phyloP scores from a whole-genome alignment of 1,284 basidiomycete genomes.

The Grifola frondosa region DNA sequence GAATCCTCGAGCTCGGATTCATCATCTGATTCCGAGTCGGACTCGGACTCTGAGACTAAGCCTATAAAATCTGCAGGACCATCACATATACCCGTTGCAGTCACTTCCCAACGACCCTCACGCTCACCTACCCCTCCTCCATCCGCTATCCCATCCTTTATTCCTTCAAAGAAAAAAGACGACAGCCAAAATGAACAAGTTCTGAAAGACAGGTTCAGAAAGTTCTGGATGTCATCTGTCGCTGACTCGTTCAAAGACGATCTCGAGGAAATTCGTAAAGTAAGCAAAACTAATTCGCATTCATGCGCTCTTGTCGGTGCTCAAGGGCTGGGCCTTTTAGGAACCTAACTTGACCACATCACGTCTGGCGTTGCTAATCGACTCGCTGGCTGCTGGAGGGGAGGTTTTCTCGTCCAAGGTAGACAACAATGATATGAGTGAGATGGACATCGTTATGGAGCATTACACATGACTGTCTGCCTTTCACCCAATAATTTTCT shows the following conservation, averaged over 20 bases:
- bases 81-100: slow-evolving; percentile 1
- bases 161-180: slow-evolving; percentile 34
- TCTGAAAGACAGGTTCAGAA: slow-evolving; percentile 64
- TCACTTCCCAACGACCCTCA: slow-evolving; percentile 22
- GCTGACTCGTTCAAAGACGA: slow-evolving; percentile 79
- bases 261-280: slow-evolving; percentile 75
- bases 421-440: slow-evolving; percentile 36
- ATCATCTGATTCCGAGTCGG: slow-evolving; percentile 16
- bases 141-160: slow-evolving; percentile 50
- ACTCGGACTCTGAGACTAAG: slow-evolving; percentile 15
- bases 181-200: slow-evolving; percentile 44
- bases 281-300: slow-evolving; percentile 24
- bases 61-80: slow-evolving; percentile 7
- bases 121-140: slow-evolving; percentile 57
- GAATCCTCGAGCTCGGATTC: slow-evolving; percentile 13
- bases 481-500: too few species aligned
- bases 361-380: slow-evolving; percentile 67
- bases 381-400: slow-evolving; percentile 74
- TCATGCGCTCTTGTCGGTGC: neutral
- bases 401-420: slow-evolving; percentile 58
- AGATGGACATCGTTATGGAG: slow-evolving; percentile 51
- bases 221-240: slow-evolving; percentile 79
- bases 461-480: slow-evolving; percentile 16
- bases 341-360: slow-evolving; percentile 70
- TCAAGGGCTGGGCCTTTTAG: slow-evolving; percentile 35